Base-by-base conservation (phyloP, 441 rosid genomes). In the Populus tomentosa region DNA sequence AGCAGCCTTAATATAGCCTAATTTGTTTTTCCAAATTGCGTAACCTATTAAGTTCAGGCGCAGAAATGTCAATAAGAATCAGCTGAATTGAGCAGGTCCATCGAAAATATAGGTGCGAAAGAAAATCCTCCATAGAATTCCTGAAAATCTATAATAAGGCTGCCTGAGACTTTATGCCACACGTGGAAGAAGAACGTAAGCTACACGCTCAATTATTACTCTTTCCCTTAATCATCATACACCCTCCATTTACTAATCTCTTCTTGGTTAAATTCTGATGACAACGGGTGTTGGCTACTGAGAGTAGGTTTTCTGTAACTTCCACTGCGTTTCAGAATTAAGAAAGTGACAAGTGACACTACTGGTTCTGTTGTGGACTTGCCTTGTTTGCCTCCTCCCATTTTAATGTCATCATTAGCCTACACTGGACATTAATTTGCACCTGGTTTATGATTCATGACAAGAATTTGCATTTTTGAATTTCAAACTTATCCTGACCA, bases 281-380 rank as follows among this genome's bases (percentile, higher is more conserved):
- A n/a, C 26, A 64, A 9, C 67, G 18, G 5, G 14, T 28, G 14
- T 10, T 64, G 46, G 67, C 67, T 64, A 14, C 7, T 7, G 69
- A 24, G 71, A 30, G 56, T 70, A 40, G 69, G 46, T 24, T 69
- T 76, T 76, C 30, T 30, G 32, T 42, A 33, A 36, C 72, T 66
- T 30, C 32, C 40, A 63, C 1, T 21, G 38, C 24, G 33, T 26
- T 24, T 20, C n/a, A 16, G 6, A 40, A 13, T 36, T 11, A 14
- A 42, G 74, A 69, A 73, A 74, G 71, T 64, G 75, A 70, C 75
- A 74, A 70, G 50, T 66, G 10, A 63, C 65, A 50, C 28, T 32
- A 23, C 24, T 79, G 67, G 72, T 65, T 6, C 14, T 70, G 46
- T 21, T 28, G 40, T 78, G 80, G 70, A 78, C 73, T 80, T 70